These are phyloP conservation scores for Drosera spatulata DNA, from an alignment of 179 eudicot species.

Conservation along the genomic window DNA sequence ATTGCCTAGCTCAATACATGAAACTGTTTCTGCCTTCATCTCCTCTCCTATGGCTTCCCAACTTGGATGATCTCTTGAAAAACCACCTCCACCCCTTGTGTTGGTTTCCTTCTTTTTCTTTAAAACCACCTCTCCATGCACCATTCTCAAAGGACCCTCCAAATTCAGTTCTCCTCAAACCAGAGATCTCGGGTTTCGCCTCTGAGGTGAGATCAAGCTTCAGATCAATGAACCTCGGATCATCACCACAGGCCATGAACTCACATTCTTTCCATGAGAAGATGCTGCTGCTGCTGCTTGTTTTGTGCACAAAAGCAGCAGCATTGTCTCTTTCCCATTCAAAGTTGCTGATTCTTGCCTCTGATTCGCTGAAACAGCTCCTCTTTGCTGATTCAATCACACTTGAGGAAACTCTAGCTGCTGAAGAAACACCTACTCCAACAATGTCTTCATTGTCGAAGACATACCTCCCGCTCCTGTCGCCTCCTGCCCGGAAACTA, in stretches of 20 bases:
- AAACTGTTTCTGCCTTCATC: too few species aligned
- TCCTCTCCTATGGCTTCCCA: slow-evolving; percentile 1
- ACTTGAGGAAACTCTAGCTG: slow-evolving; percentile 44
- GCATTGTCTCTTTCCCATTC: slow-evolving; percentile 23
- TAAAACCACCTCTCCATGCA: slow-evolving; percentile 39
- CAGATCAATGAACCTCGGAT: slow-evolving; percentile 52
- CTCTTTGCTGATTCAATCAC: slow-evolving; percentile 33
- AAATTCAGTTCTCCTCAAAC: slow-evolving; percentile 13
- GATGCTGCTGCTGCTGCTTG: slow-evolving; percentile 11
- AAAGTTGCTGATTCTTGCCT: slow-evolving; percentile 51
- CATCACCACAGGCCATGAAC: slow-evolving; percentile 41
- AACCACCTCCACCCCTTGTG: slow-evolving; percentile 65
- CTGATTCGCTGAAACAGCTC: slow-evolving; percentile 48
- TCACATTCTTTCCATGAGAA: slow-evolving; percentile 27
- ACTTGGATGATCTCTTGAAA: slow-evolving; percentile 19
- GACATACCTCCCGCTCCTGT: slow-evolving; percentile 23
- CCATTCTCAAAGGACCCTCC: slow-evolving; percentile 16
- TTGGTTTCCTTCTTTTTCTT: slow-evolving; percentile 39
- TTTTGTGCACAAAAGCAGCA: slow-evolving; percentile 5
- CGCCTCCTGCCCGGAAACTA: slow-evolving; percentile 17
- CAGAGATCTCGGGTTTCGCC: slow-evolving; percentile 8
- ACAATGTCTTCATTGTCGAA: slow-evolving; percentile 28
- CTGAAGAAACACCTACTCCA: slow-evolving; percentile 33
- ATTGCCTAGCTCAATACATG: too few species aligned
- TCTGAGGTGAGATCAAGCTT: slow-evolving; percentile 30